Percentiles rank a stretch among this genome's conserved stretches.
phyloP scores from a whole-genome alignment of 2,329 filamentous ascomycete genomes.

The Salinomyces thailandicus region DNA sequence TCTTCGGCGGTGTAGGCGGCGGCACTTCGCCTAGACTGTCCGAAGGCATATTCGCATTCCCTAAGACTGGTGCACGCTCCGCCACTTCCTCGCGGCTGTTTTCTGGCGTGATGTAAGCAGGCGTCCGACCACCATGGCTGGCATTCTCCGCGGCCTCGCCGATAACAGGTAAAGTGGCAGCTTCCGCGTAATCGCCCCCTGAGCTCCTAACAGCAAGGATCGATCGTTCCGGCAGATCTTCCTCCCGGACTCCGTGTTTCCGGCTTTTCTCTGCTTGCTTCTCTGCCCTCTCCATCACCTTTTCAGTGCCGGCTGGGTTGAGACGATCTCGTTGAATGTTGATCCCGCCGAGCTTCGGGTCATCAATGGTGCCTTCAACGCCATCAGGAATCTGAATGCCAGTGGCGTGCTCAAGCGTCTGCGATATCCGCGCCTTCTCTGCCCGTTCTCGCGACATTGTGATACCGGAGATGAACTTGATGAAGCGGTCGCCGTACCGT shows the following conservation, averaged over 20 bases:
- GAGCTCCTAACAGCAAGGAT: constrained; percentile 49
- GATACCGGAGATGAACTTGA: constrained; percentile 80
- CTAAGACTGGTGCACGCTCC: constrained; percentile 10
- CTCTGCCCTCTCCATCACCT: constrained; percentile 51
- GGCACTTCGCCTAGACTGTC: constrained; percentile 21
- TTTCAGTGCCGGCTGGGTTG: constrained; percentile 37
- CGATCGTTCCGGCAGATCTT: constrained; percentile 52
- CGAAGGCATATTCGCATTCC: constrained; percentile 17
- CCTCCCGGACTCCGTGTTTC: constrained; percentile 35
- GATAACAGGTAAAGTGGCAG: constrained; percentile 65
- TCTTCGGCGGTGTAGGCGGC: constrained; percentile 24
- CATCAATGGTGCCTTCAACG: constrained; percentile 22
- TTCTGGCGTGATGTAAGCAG: constrained; percentile 14
- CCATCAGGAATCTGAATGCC: constrained; percentile 11
- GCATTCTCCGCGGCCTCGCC: constrained; percentile 76
- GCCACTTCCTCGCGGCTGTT: constrained; percentile 15
- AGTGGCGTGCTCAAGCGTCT: constrained; percentile 15
- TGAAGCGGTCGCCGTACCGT: constrained; percentile 85
- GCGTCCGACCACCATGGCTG: constrained; percentile 38
- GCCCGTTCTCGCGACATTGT: constrained; percentile 86
- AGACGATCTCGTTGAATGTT: constrained; percentile 23
- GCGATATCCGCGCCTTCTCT: constrained; percentile 33
- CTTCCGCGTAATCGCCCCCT: constrained; percentile 44
- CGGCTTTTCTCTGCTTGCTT: constrained; percentile 50
- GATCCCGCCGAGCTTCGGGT: constrained; percentile 30